These are phyloP conservation scores for Rhododendron kiyosumense DNA, from an alignment of 148 eudicot genomes.

Conservation along the genomic window DNA sequence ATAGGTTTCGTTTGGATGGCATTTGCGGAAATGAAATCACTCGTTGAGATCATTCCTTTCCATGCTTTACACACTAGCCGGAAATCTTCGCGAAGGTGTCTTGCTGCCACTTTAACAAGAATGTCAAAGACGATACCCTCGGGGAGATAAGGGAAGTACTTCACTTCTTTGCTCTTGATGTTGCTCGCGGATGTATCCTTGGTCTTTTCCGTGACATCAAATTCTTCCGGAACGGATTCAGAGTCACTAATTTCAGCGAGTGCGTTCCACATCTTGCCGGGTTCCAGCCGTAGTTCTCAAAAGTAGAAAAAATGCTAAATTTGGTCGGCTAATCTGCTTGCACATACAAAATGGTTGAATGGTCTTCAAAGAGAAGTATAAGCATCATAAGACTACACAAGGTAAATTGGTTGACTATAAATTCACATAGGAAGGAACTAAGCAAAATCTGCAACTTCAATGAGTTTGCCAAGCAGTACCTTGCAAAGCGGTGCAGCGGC, in stretches of 20 bases:
- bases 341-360: neutral
- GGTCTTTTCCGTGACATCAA: neutral
- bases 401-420: neutral
- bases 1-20: neutral
- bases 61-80: slow-evolving; percentile 2
- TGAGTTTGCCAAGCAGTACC: too few relatives aligned
- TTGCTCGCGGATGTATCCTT: neutral
- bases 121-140: neutral
- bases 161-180: neutral
- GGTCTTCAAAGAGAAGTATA: neutral
- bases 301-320: neutral
- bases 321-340: neutral
- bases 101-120: neutral
- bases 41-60: neutral
- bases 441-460: too few relatives aligned
- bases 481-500: too few relatives aligned
- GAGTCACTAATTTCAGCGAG: neutral
- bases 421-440: too few relatives aligned
- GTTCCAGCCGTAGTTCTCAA: neutral
- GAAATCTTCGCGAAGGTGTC: neutral
- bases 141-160: neutral
- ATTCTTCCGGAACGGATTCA: neutral
- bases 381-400: neutral
- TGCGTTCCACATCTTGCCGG: slow-evolving; percentile 6
- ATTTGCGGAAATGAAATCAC: neutral